Conservation (phyloP, 2,329 filamentous ascomycete species). For the Trichoderma aggressivum region DNA sequence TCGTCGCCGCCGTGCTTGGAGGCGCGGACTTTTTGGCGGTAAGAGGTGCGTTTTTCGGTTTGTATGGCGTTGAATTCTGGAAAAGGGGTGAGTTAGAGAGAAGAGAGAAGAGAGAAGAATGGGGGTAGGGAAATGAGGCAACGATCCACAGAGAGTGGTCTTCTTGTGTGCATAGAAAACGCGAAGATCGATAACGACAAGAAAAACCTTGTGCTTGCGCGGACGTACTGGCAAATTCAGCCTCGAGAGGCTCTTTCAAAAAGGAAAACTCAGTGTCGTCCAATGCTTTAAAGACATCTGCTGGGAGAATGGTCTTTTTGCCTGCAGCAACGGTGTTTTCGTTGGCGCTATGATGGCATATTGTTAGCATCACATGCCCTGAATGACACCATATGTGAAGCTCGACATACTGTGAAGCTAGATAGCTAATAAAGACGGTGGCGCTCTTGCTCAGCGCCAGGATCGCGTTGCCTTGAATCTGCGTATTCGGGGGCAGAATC, state of each 20-base stretch:
- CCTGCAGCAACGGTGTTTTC: slow-evolving; percentile 63
- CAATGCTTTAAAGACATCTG: slow-evolving; percentile 72
- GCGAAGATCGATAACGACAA: background rate
- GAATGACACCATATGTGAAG: background rate
- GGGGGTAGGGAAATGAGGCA: background rate
- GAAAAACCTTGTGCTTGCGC: background rate
- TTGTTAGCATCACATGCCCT: background rate
- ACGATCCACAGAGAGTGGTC: background rate
- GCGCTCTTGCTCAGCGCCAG: slow-evolving; percentile 77
- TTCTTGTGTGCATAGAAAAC: background rate
- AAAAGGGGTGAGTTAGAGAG: no score
- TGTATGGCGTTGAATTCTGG: slow-evolving; percentile 70
- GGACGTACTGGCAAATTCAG: slow-evolving; percentile 68
- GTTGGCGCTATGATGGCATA: slow-evolving; percentile 56
- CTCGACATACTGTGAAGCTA: slow-evolving; percentile 61
- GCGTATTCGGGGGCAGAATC: slow-evolving; percentile 74
- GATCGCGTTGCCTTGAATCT: slow-evolving; percentile 79
- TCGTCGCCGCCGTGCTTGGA: slow-evolving; percentile 48
- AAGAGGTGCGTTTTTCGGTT: slow-evolving; percentile 69
- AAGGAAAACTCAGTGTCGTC: slow-evolving; percentile 77
- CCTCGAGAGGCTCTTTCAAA: slow-evolving; percentile 63
- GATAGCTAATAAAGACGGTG: slow-evolving; percentile 78
- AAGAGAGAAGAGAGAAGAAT: background rate
- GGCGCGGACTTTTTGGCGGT: slow-evolving; percentile 66
- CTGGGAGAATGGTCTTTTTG: slow-evolving; percentile 75